Conservation (phyloP, 176 grass and related monocot genomes). For the Melocanna baccifera region DNA sequence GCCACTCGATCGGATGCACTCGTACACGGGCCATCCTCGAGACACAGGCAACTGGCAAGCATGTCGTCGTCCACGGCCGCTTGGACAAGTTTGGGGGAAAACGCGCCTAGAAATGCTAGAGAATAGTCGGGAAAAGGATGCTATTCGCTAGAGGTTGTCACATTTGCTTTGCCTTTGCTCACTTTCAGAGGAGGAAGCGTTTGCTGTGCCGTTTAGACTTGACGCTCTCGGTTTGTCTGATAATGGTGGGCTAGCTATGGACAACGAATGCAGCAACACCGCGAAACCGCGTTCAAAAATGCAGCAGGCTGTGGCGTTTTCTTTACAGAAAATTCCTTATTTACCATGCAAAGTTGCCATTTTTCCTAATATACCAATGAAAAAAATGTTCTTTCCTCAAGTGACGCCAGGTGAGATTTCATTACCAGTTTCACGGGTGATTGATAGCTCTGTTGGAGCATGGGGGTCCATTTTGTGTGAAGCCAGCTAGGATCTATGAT, state of each 20-base stretch:
- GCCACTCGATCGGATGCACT: no score
- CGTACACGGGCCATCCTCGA: no score
- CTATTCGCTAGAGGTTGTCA: slow-evolving; percentile 30
- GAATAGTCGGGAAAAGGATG: background rate
- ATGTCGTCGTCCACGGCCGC: background rate
- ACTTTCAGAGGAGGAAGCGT: background rate
- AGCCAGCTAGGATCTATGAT: no score
- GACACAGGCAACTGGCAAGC: background rate
- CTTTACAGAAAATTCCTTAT: background rate
- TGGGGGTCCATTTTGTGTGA: no score
- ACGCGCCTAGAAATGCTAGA: background rate
- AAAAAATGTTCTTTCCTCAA: no score
- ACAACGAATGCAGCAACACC: background rate
- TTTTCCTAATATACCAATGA: no score
- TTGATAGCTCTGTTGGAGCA: no score
- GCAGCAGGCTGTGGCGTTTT: background rate
- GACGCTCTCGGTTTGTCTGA: background rate
- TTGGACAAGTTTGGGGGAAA: background rate
- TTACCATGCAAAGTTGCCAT: no score
- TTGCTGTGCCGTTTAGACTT: background rate
- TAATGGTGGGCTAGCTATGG: background rate
- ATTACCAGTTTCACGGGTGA: no score
- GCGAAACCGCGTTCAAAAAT: background rate
- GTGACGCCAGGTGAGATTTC: no score
- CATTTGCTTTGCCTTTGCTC: background rate